phyloP scores from a whole-genome alignment of 371 early-diverging fungal species.

The Lichtheimia ornata region DNA sequence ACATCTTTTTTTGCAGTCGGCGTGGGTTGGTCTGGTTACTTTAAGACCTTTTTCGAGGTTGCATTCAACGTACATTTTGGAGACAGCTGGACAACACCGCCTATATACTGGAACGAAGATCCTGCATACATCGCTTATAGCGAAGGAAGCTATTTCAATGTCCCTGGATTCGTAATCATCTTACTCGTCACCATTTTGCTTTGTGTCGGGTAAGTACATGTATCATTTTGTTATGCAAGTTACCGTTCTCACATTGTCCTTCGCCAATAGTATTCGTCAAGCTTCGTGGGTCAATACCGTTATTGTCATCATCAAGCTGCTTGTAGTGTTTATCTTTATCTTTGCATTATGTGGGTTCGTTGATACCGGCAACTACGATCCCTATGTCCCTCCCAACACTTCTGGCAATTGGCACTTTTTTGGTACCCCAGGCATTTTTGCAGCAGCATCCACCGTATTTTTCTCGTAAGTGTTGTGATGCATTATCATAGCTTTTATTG shows the following conservation, averaged over 20 bases:
- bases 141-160: constrained; percentile 65
- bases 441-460: constrained; percentile 81
- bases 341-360: constrained; percentile 67
- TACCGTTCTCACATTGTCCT: background rate
- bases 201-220: constrained; percentile 56
- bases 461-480: constrained; percentile 41
- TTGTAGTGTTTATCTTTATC: constrained; percentile 80
- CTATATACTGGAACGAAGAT: constrained; percentile 59
- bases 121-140: constrained; percentile 38
- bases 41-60: constrained; percentile 66
- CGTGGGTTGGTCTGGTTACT: constrained; percentile 81
- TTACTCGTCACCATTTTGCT: constrained; percentile 62
- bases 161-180: constrained; percentile 73
- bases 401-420: constrained; percentile 54
- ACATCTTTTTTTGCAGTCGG: constrained; percentile 23
- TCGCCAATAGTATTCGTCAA: constrained; percentile 53
- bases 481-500: too few relatives aligned
- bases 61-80: constrained; percentile 54
- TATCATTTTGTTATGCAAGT: background rate
- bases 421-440: constrained; percentile 74
- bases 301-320: constrained; percentile 74
- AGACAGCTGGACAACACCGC: constrained; percentile 58
- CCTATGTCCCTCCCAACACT: constrained; percentile 76
- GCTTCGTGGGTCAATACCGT: constrained; percentile 70
- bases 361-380: constrained; percentile 68